Evolutionary conservation across 805 yeast species (phyloP).

Genomic region (Tetrapisispora taiwanensis): DNA sequence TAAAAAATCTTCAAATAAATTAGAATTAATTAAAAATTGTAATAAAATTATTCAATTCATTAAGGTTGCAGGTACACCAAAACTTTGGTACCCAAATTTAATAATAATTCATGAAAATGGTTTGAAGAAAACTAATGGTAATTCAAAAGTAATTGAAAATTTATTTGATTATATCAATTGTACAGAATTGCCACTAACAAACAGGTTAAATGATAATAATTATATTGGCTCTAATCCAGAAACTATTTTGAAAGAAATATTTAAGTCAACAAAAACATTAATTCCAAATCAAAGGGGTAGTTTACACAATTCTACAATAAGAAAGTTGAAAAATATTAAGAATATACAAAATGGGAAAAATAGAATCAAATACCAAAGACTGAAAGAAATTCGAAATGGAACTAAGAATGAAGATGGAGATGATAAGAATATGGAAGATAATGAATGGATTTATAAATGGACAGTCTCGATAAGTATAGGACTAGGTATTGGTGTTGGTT

Average conservation of each 20-base stretch:
- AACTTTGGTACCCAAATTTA: neutral
- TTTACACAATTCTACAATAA: neutral
- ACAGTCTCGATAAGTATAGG: conserved; percentile 19
- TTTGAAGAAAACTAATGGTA: neutral
- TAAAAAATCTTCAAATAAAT: neutral
- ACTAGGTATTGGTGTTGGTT: conserved; percentile 26
- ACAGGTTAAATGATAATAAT: neutral
- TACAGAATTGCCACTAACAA: neutral
- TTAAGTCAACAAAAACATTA: conserved; percentile 2
- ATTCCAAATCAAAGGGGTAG: neutral
- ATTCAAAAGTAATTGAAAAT: neutral
- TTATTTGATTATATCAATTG: neutral
- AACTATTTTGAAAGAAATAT: neutral
- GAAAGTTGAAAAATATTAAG: neutral
- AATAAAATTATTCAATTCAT: neutral
- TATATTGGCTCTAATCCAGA: neutral
- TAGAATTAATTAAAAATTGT: conserved; percentile 1
- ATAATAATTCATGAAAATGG: neutral
- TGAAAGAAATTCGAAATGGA: neutral
- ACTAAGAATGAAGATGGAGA: neutral
- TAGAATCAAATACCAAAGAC: neutral
- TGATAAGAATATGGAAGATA: neutral
- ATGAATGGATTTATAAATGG: conserved; percentile 15
- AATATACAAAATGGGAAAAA: neutral
- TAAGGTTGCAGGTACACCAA: neutral